Evolutionary conservation across 2,329 filamentous ascomycete species (phyloP), one percentile per base, ranked within the genome.

Genomic region (Penicillium sp.): DNA sequence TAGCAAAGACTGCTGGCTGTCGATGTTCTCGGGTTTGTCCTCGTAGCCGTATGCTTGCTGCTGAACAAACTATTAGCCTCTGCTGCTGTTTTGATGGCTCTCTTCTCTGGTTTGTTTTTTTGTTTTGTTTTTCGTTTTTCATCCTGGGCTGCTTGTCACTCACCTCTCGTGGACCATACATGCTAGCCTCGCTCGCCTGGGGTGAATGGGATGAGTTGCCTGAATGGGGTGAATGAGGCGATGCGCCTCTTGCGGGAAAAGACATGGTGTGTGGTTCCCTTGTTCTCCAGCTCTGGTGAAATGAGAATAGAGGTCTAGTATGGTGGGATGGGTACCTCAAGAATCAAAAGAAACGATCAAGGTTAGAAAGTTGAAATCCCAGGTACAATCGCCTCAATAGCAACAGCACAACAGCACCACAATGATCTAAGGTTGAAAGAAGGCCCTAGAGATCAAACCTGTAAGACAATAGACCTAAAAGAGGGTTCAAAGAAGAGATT

Each of bases 1-100:
- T 39, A 70, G 65, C 38, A 70, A 57, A 15, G 68, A 69, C 43
- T 67, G 61, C 41, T 69, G 62, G 39, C 63, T 66, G 29, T 65
- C 60, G 33, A 60, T 52, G 9, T 65, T 55, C 15, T 66, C 59
- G 44, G 60, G 58, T 27, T 66, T 66, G 31, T 65, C 64, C 47
- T 67, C 65, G 46, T 65, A 62, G n/a, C 56, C 65, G 33, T 65
- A 65, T 10, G 53, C 53, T 36, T 47, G 56, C 34, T 48, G 46
- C 23, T 50, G 9, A 39, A 38, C 55, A 15, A 31, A 36, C 3
- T 39, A n/a, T 54, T 48, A 53, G 50, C 36, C 23, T 56, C 38
- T 25, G 19, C 9, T 38, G 50, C 16, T 23, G 16, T 29, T 21
- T 50, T 45, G 8, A 7, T 23, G 27, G 13, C 3, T 46, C 16